Evolutionary conservation across 768 basidiomycete species (phyloP), one percentile per base, ranked within the genome.

Genomic region (Chalciporus piperatus): DNA sequence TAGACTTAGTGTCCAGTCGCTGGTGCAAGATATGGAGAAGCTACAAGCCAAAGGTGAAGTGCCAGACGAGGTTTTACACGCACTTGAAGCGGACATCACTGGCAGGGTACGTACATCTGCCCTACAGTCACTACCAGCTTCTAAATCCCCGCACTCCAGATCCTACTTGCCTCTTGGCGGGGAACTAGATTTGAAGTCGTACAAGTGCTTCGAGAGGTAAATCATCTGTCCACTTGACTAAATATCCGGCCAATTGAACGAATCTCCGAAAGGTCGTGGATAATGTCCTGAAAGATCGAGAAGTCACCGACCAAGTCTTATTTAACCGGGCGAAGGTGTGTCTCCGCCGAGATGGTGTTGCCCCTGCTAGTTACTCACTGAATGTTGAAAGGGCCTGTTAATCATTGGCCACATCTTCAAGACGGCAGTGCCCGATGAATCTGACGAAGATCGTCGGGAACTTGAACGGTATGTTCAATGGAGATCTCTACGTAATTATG

Each of bases 91-190:
- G 76, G 95, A 98, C 63, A 80, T 98, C 54, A 95, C 92, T 1
- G 93, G 93, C 43, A 96, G 92, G 76, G 85, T 89, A 54, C 32
- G 35, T 58, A 49, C 46, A 19, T n/a, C 13, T 47, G 38, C 4
- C 33, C 23, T 23, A 13, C 14, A 35, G 22, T 28, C 13, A 7
- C 3, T 10, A 22, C 25, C 4, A 38, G 48, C 33, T 32, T 47
- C 35, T 45, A 50, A 37, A 41, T 8, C 27, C 19, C 39, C 41
- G 33, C 14, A 23, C 27, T 41, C 33, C 54, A 90, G 85, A 93
- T 97, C 65, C 81, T 98, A 73, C 83, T 98, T 25, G 96, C 95
- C 6, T 96, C 96, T 22, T 99, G 97, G 97, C 85, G 94, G 51
- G 97, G 96, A 13, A 96, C 95, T 3, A 84, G 95, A 47, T 83